Conservation (phyloP, 352 stramenopile species). For the Elongisporangium prolatum region DNA sequence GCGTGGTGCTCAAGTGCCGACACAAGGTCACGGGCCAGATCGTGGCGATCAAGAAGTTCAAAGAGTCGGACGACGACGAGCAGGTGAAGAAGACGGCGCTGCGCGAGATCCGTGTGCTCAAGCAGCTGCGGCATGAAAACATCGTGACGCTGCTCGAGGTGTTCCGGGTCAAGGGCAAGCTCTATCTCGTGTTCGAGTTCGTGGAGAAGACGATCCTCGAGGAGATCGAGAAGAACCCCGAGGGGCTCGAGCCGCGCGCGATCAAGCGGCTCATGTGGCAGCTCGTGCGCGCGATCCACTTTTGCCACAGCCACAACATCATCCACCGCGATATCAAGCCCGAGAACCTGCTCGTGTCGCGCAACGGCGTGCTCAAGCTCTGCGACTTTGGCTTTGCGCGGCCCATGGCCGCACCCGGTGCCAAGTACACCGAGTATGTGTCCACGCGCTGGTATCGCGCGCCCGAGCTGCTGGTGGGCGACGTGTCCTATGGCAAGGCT, state of each 20-base stretch:
- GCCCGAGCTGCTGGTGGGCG: slow-evolving; percentile 89
- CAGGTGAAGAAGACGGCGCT: slow-evolving; percentile 87
- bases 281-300: slow-evolving; percentile 83
- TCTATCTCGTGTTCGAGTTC: slow-evolving; percentile 88
- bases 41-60: slow-evolving; percentile 92
- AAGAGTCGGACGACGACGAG: slow-evolving; percentile 87
- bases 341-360: slow-evolving; percentile 92
- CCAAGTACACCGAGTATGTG: slow-evolving; percentile 88
- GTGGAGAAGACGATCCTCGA: slow-evolving; percentile 88
- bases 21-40: slow-evolving; percentile 80
- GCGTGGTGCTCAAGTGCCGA: slow-evolving; percentile 83
- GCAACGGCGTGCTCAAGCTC: slow-evolving; percentile 93
- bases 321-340: slow-evolving; percentile 95
- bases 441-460: slow-evolving; percentile 94
- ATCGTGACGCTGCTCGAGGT: slow-evolving; percentile 86
- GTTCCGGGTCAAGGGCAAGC: slow-evolving; percentile 79
- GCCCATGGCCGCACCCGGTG: slow-evolving; percentile 52
- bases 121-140: slow-evolving; percentile 84
- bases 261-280: slow-evolving; percentile 86
- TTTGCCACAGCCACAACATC: slow-evolving; percentile 95
- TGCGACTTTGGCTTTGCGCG: slow-evolving; percentile 87
- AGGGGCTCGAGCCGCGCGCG: slow-evolving; percentile 54
- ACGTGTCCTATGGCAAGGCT: slow-evolving; percentile 91
- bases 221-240: slow-evolving; percentile 84
- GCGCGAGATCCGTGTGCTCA: slow-evolving; percentile 82